Percentiles rank a stretch among this genome's conserved stretches.
phyloP scores from a whole-genome alignment of 768 basidiomycete genomes.

The Mrakia gelida region DNA sequence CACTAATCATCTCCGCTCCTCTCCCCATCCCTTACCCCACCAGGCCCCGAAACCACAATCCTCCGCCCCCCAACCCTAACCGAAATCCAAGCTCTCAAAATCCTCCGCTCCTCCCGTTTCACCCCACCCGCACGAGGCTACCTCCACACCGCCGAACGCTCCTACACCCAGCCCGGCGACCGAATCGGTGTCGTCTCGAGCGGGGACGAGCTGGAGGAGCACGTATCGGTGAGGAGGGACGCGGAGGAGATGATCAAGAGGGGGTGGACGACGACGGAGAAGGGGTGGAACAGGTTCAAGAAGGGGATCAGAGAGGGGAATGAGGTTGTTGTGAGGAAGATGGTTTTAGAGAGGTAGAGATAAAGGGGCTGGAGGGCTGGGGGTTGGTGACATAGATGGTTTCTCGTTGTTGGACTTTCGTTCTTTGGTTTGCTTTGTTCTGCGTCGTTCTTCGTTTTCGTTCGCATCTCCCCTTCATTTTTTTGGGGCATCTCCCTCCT shows the following conservation, averaged over 20 bases:
- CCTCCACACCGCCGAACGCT: background rate
- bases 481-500: too few relatives aligned
- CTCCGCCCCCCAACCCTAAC: background rate
- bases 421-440: too few relatives aligned
- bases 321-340: constrained; percentile 2
- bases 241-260: constrained; percentile 2
- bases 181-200: background rate
- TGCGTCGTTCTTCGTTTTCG: too few relatives aligned
- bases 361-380: background rate
- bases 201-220: background rate
- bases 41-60: background rate
- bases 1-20: background rate
- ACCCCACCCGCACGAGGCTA: background rate
- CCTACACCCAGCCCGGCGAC: background rate
- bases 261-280: background rate
- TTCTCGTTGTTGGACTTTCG: too few relatives aligned
- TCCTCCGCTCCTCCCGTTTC: background rate
- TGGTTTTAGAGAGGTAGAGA: background rate
- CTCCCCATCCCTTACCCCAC: too few relatives aligned
- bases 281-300: constrained; percentile 6
- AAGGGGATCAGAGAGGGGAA: constrained; percentile 14
- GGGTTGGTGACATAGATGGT: too few relatives aligned
- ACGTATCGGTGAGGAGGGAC: background rate
- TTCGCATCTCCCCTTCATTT: too few relatives aligned
- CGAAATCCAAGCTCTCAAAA: constrained; percentile 3